phyloP scores from a whole-genome alignment of 169 alveolate genomes.

The Cryptosporidium ubiquitum region DNA sequence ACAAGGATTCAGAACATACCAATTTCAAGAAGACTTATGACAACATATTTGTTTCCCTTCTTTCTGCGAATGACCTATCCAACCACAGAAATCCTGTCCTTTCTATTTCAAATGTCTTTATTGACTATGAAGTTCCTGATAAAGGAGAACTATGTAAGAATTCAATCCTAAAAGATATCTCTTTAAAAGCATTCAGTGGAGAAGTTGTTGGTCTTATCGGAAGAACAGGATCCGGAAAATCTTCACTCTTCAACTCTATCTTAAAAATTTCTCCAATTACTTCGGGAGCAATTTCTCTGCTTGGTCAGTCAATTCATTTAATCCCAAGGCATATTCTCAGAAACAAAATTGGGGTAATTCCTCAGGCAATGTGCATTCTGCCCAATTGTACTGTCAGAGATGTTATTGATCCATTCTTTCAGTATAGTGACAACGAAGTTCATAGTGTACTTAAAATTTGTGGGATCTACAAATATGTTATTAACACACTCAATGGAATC shows the following conservation, averaged over 20 bases:
- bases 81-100: conserved; percentile 35
- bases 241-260: conserved; percentile 81
- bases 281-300: conserved; percentile 21
- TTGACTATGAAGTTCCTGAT: not conserved
- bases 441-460: conserved; percentile 57
- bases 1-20: not conserved
- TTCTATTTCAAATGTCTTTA: conserved; percentile 18
- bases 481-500: conserved; percentile 28
- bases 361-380: conserved; percentile 46
- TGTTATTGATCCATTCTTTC: conserved; percentile 52
- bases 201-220: conserved; percentile 87
- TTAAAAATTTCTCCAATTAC: conserved; percentile 44
- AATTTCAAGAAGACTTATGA: conserved; percentile 16
- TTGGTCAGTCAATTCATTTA: conserved; percentile 34
- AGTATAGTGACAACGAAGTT: conserved; percentile 45
- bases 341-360: conserved; percentile 61
- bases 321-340: conserved; percentile 59
- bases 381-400: conserved; percentile 66
- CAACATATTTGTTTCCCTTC: conserved; percentile 19
- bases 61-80: conserved; percentile 22
- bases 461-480: conserved; percentile 51
- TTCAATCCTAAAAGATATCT: conserved; percentile 25
- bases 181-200: conserved; percentile 75
- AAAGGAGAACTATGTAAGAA: not conserved
- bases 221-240: conserved; percentile 88